Evolutionary conservation across 768 basidiomycete genomes (phyloP), one percentile per base, ranked within the genome.

Genomic region (Lactarius sp.): DNA sequence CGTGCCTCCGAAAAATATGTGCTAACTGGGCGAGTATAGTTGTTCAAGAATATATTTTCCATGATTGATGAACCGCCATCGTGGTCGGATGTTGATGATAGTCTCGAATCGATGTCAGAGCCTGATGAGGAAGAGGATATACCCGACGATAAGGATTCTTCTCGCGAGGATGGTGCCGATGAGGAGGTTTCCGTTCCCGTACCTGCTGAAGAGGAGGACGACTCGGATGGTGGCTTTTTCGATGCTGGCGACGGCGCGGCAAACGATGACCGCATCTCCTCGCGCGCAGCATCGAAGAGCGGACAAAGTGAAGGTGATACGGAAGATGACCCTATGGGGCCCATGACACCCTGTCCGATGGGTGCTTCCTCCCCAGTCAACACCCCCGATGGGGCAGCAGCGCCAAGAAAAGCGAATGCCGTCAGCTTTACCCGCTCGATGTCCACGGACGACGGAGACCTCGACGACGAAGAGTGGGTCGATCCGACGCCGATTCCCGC

Each of bases 11-110:
- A 51, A 49, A 34, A 6, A 52, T 27, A 52, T 31, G 14, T 27
- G 34, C 57, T 61, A 12, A 37, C 33, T 20, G 22, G 31, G 39
- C 20, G 18, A 22, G 12, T 52, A 1, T 66, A 84, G 83, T 74
- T 84, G 27, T 77, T 77, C 46, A 71, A 71, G 34, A 71, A 71
- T 44, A 92, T 95, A 59, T 94, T 98, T 68, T 85, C 90, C 0
- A 81, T 98, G 5, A 90, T 92, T 65, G 88, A 94, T 46, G 92
- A 94, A 67, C 92, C 89, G 1, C 93, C 94, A 1, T 81, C 80
- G 6, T 97, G 94, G 93, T 81, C 79, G 0, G 88, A 88, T 70
- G 84, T 81, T 10, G 92, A 91, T 62, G 88, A 88, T 66, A 81
- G 87, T 0, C 74, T 94, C 22, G 88, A 92, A 70, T 90, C 88